A percentile compares a stretch with the other conserved stretches of the same genome.
These are phyloP conservation scores for Linnemannia hyalina DNA, from an alignment of 192 early-diverging fungal genomes.

Conservation along the genomic window DNA sequence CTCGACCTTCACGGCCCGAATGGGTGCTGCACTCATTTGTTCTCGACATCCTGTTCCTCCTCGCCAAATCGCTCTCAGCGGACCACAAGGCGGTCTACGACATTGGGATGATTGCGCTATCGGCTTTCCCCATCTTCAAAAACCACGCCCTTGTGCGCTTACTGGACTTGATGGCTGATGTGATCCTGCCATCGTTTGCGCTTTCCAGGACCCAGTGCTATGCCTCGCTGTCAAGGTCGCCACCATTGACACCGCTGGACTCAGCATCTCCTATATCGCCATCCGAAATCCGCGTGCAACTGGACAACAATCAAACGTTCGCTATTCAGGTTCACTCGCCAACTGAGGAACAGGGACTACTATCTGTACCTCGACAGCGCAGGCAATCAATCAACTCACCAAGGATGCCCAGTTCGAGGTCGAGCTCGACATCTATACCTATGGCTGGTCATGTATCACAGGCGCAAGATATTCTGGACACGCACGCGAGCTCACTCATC, in stretches of 20 bases:
- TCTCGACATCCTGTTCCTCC: conserved; percentile 57
- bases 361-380: conserved; percentile 14
- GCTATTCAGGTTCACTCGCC: conserved; percentile 48
- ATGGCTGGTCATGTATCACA: conserved; percentile 10
- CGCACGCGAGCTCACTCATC: conserved; percentile 63
- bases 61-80: conserved; percentile 30
- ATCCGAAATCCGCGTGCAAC: conserved; percentile 49
- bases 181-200: conserved; percentile 61
- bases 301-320: conserved; percentile 45
- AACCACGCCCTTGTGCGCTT: conserved; percentile 55
- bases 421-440: conserved; percentile 32
- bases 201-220: conserved; percentile 18
- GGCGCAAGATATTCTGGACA: conserved; percentile 53
- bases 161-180: conserved; percentile 59
- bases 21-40: conserved; percentile 63
- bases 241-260: conserved; percentile 9
- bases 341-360: conserved; percentile 43
- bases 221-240: conserved; percentile 9
- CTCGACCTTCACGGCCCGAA: conserved; percentile 65
- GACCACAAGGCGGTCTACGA: conserved; percentile 61
- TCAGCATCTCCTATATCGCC: conserved; percentile 26
- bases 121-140: conserved; percentile 65
- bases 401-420: conserved; percentile 29
- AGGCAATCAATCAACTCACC: conserved; percentile 18
- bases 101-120: conserved; percentile 64